These are phyloP conservation scores for Nothophaeocryptopus gaeumannii DNA, from an alignment of 2,329 filamentous ascomycete species.

Conservation along the genomic window DNA sequence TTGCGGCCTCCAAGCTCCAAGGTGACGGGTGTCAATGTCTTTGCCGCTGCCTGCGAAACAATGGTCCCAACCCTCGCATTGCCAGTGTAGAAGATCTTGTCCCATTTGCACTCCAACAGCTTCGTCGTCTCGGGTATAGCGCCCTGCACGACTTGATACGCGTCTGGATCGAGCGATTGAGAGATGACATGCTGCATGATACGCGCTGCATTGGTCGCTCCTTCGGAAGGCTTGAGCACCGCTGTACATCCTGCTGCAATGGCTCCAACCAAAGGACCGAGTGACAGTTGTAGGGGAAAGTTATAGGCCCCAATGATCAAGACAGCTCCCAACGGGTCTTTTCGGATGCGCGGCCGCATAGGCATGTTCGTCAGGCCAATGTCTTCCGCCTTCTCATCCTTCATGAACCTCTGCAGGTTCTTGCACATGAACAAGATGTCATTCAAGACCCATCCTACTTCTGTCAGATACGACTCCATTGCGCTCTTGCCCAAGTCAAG, in stretches of 20 bases:
- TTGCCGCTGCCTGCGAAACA: constrained; percentile 53
- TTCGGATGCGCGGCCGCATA: constrained; percentile 72
- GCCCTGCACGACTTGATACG: constrained; percentile 78
- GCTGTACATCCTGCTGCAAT: constrained; percentile 90
- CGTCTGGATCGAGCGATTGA: constrained; percentile 70
- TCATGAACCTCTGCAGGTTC: constrained; percentile 76
- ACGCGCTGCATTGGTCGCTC: constrained; percentile 70
- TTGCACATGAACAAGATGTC: constrained; percentile 77
- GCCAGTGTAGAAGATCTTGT: constrained; percentile 98
- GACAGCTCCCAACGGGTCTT: constrained; percentile 81
- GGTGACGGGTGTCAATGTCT: constrained; percentile 70
- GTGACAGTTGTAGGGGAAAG: constrained; percentile 78
- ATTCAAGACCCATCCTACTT: constrained; percentile 75
- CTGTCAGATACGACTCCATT: constrained; percentile 70
- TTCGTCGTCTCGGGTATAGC: constrained; percentile 74
- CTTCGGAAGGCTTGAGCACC: constrained; percentile 87
- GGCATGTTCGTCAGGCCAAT: constrained; percentile 66
- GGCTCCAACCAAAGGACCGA: constrained; percentile 80
- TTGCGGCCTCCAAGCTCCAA: constrained; percentile 91
- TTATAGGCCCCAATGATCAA: constrained; percentile 90
- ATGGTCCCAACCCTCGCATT: constrained; percentile 66
- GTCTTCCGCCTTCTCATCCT: constrained; percentile 73
- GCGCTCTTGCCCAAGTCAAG: constrained; percentile 74
- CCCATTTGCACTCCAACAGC: constrained; percentile 85
- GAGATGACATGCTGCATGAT: constrained; percentile 76